phyloP scores from a whole-genome alignment of 2,329 filamentous ascomycete species.

The Cytospora mali region DNA sequence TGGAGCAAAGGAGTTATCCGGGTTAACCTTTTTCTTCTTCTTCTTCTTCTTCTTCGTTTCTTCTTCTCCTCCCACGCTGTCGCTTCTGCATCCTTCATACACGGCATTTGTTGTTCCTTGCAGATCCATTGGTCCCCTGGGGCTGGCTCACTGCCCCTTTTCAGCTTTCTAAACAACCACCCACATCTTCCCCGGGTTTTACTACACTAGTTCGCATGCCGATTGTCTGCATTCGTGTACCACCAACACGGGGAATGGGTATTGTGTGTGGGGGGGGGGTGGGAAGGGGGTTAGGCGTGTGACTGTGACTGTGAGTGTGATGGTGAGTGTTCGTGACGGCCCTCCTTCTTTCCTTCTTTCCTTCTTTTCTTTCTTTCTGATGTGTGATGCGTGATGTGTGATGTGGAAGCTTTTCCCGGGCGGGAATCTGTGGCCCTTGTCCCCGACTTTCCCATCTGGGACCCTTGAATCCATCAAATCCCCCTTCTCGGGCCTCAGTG shows the following conservation, averaged over 20 bases:
- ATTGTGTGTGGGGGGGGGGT: no score
- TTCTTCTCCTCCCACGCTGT: no score
- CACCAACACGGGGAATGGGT: not conserved
- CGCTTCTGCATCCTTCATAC: conserved; percentile 10
- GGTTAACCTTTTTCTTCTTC: no score
- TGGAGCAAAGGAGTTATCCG: no score
- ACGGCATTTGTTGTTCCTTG: conserved; percentile 21
- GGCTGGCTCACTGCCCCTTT: not conserved
- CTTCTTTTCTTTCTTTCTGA: no score
- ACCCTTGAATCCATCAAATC: not conserved
- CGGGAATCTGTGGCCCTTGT: conserved; percentile 21
- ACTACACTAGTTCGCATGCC: not conserved
- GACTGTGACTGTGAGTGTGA: no score
- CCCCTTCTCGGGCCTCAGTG: conserved; percentile 18
- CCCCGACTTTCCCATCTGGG: not conserved
- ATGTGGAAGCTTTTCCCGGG: not conserved
- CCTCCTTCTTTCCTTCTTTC: no score
- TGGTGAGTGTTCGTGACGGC: no score
- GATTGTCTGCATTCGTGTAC: conserved; percentile 1
- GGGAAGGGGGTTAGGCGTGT: no score
- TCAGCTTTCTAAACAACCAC: not conserved
- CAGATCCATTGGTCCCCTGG: conserved; percentile 13
- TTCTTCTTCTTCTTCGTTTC: no score
- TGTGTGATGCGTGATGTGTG: no score
- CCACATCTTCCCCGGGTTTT: conserved; percentile 4